Conservation (phyloP, 805 yeast genomes). For the Barnettozyma botsteinii region DNA sequence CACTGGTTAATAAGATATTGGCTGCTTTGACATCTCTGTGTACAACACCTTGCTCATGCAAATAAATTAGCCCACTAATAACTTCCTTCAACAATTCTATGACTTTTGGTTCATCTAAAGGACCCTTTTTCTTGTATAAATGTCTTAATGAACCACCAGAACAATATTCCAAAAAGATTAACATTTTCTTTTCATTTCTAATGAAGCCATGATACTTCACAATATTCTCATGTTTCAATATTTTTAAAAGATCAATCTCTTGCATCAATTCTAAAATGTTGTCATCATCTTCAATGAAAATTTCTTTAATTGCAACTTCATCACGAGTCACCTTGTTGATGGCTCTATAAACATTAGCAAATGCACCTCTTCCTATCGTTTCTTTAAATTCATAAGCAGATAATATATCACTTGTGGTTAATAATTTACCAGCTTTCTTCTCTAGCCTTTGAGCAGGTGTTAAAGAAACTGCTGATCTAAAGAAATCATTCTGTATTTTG, state of each 20-base stretch:
- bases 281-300: constrained; percentile 68
- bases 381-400: constrained; percentile 47
- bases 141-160: constrained; percentile 60
- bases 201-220: constrained; percentile 90
- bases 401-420: constrained; percentile 23
- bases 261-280: constrained; percentile 46
- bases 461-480: constrained; percentile 16
- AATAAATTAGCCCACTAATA: constrained; percentile 54
- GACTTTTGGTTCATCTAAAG: constrained; percentile 57
- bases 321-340: constrained; percentile 58
- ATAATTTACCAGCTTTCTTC: constrained; percentile 31
- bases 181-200: constrained; percentile 58
- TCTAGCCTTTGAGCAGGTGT: constrained; percentile 51
- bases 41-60: constrained; percentile 62
- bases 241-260: constrained; percentile 73
- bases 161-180: constrained; percentile 74
- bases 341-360: constrained; percentile 80
- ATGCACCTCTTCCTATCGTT: constrained; percentile 85
- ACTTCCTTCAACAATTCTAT: constrained; percentile 63
- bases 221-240: constrained; percentile 79
- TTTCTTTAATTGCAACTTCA: constrained; percentile 76
- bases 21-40: constrained; percentile 78
- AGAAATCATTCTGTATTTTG: background rate
- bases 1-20: constrained; percentile 60
- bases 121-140: constrained; percentile 27